Evolutionary conservation across 306 rosid genomes (phyloP).

Genomic region (Lathyrus tuberosus): DNA sequence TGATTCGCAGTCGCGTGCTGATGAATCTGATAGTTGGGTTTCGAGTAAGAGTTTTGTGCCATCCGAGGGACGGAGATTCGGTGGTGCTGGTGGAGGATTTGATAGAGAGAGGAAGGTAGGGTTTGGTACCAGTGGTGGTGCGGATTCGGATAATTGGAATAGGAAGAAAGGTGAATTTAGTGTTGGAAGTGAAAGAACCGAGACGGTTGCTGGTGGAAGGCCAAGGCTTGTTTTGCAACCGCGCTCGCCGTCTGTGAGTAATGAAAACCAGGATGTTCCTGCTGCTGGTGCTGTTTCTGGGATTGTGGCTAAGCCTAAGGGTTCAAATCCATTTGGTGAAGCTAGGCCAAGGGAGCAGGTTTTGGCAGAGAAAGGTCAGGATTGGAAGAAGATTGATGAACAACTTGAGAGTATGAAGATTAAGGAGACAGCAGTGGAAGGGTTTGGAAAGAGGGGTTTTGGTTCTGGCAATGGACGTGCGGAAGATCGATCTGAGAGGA

Average conservation of each 20-base stretch:
- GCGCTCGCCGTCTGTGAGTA: constrained; percentile 53
- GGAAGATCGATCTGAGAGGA: constrained; percentile 55
- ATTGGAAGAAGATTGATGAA: constrained; percentile 91
- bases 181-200: constrained; percentile 45
- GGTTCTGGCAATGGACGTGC: constrained; percentile 52
- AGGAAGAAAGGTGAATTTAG: constrained; percentile 50
- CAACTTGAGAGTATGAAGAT: constrained; percentile 70
- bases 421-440: constrained; percentile 56
- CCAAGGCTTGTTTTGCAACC: constrained; percentile 87
- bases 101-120: constrained; percentile 71
- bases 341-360: constrained; percentile 98
- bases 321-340: constrained; percentile 73
- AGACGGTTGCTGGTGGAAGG: constrained; percentile 50
- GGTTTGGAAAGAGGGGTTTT: constrained; percentile 62
- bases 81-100: constrained; percentile 56
- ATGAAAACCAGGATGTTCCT: constrained; percentile 44
- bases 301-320: constrained; percentile 53
- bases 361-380: constrained; percentile 87
- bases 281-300: constrained; percentile 31
- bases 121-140: constrained; percentile 60
- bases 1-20: constrained; percentile 84
- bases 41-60: constrained; percentile 62
- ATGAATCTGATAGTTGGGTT: constrained; percentile 88
- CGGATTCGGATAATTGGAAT: constrained; percentile 68
- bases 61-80: constrained; percentile 64